Percentiles rank a stretch among this genome's conserved stretches.
These are phyloP conservation scores for Neltuma alba DNA, from an alignment of 306 rosid genomes.

Conservation along the genomic window DNA sequence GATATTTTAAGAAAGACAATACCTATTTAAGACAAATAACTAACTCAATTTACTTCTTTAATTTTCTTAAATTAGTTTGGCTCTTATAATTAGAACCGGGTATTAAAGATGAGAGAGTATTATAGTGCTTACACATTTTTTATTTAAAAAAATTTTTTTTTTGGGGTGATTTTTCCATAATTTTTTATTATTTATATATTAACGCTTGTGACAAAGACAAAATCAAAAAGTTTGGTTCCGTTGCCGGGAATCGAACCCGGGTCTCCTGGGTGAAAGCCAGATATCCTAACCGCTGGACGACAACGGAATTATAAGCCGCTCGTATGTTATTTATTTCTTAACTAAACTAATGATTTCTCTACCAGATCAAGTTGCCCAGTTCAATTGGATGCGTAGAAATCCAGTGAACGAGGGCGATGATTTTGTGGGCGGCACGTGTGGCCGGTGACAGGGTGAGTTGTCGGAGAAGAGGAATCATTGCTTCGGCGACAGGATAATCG, in stretches of 20 bases:
- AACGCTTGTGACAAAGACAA: no score
- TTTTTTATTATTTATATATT: no score
- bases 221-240: constrained; percentile 15
- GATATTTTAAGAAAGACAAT: no score
- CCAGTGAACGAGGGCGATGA: neutral
- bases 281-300: constrained; percentile 56
- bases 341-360: no score
- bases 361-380: neutral
- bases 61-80: no score
- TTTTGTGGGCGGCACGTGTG: neutral
- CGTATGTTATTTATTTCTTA: neutral
- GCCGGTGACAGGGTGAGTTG: neutral
- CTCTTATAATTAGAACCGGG: no score
- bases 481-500: neutral
- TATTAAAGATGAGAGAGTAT: no score
- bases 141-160: no score
- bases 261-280: constrained; percentile 88
- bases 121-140: no score
- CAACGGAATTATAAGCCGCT: rapidly evolving
- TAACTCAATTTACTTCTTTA: no score
- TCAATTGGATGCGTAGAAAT: neutral
- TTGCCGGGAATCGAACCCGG: constrained; percentile 90
- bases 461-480: neutral
- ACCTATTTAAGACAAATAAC: no score
- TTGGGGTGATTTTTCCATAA: no score